Base-by-base conservation (phyloP, 2,329 filamentous ascomycete genomes). In the Fusarium aywerte region DNA sequence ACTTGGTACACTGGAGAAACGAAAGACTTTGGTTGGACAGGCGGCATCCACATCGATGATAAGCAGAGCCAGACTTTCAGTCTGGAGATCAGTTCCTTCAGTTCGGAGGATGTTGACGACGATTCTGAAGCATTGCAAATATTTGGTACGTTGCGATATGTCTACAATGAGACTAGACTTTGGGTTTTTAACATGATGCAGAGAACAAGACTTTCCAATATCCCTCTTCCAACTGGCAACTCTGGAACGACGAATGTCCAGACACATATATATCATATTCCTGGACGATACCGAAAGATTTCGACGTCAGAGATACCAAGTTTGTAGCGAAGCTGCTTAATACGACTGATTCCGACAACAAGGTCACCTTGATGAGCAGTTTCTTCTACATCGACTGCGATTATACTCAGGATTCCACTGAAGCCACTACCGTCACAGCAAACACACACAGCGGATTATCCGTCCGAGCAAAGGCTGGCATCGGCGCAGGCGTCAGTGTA, bases 351-450 rank as follows among this genome's bases (percentile, higher is more conserved):
- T 35, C 53, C 2, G 47, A 58, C 4, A 35, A 59, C 2, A 8
- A 31, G 6, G 35, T 13, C 11, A 58, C 25, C 5, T 13, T 16
- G 38, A 33, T 13, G 1, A 59, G 57, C 4, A 51, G 7, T 18
- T 20, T 59, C 16, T 59, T 59, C 29, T 59, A 59, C 12, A 59
- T 59, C 35, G 40, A 53, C 50, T 36, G 29, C 0, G 27, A 53
- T 4, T 16, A 31, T 1, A 29, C n/a, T 18, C 29, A 38, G 10
- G 6, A 25, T 5, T 33, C 44, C 3, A 32, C 25, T 9, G 21
- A 25, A 13, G 16, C 9, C 12, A 15, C 13, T 29, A n/a, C n/a
- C n/a, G n/a, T n/a, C n/a, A 5, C 42, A 8, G 21, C 23, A 11
- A 21, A n/a, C 15, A 4, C 32, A 9, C 12, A 23, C 3, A 9